phyloP scores from a whole-genome alignment of 192 early-diverging fungal species.

The Entomortierella chlamydospora region DNA sequence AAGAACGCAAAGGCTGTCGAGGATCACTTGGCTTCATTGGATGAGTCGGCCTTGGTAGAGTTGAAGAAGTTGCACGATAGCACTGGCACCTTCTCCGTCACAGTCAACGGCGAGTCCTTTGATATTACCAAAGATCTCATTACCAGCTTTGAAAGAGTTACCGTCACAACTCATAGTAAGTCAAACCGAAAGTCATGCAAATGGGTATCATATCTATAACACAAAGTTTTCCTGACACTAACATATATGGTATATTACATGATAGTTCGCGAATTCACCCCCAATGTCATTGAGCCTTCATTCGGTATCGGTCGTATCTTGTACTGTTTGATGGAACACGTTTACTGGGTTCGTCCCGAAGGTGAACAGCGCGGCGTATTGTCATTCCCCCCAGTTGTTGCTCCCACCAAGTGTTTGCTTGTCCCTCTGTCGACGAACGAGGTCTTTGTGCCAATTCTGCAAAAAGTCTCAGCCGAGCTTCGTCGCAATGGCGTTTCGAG shows the following conservation, averaged over 20 bases:
- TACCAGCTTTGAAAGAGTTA: constrained; percentile 39
- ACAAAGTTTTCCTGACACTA: too few relatives aligned
- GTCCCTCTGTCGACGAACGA: constrained; percentile 86
- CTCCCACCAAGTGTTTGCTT: constrained; percentile 95
- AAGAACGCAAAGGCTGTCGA: constrained; percentile 91
- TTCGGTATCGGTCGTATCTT: constrained; percentile 99
- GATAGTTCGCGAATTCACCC: constrained; percentile 91
- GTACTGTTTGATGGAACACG: constrained; percentile 96
- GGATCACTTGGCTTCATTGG: constrained; percentile 71
- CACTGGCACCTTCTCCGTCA: constrained; percentile 60
- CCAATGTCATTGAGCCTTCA: constrained; percentile 99
- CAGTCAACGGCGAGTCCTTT: constrained; percentile 73
- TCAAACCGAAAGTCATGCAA: neutral
- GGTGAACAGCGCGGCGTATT: constrained; percentile 92
- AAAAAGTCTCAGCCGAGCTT: constrained; percentile 69
- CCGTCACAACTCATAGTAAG: constrained; percentile 41
- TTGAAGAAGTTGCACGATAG: constrained; percentile 67
- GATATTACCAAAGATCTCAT: constrained; percentile 66
- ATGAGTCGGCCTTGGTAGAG: constrained; percentile 67
- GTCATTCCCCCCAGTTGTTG: constrained; percentile 90
- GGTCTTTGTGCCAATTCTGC: constrained; percentile 73
- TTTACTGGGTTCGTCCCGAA: constrained; percentile 88
- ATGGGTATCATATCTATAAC: neutral
- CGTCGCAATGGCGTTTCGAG: constrained; percentile 82
- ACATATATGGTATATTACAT: too few relatives aligned